Evolutionary conservation across 2,329 filamentous ascomycete genomes (phyloP).

Genomic region (Talaromyces sp.): DNA sequence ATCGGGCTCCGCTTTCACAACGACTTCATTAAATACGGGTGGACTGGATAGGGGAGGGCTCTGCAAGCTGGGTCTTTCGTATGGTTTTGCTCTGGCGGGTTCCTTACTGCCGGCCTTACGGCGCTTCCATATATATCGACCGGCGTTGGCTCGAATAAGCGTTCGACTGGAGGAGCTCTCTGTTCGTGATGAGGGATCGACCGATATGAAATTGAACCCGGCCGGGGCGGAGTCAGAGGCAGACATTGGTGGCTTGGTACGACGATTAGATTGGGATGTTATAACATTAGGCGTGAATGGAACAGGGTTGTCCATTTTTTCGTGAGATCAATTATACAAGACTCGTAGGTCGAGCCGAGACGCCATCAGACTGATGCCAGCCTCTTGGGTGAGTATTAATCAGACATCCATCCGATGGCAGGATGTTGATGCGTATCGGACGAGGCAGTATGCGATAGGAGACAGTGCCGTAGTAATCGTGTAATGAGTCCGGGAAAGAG

Average conservation of each 20-base stretch:
- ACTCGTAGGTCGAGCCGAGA: background rate
- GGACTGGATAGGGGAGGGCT: conserved; percentile 1
- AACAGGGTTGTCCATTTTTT: conserved; percentile 16
- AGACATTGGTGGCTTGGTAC: background rate
- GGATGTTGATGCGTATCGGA: background rate
- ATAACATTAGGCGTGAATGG: conserved; percentile 8
- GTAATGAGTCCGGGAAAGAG: background rate
- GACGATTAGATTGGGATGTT: background rate
- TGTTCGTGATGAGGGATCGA: conserved; percentile 18
- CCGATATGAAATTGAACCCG: conserved; percentile 19
- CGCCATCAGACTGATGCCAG: conserved; percentile 15
- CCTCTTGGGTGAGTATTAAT: background rate
- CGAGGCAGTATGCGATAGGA: background rate
- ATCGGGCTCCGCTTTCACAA: background rate
- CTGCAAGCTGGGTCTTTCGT: conserved; percentile 7
- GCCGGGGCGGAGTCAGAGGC: background rate
- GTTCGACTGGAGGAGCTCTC: conserved; percentile 21
- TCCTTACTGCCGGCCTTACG: conserved; percentile 17
- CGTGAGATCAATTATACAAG: background rate
- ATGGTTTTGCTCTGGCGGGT: conserved; percentile 13
- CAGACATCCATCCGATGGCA: conserved; percentile 1
- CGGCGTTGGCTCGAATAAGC: conserved; percentile 27
- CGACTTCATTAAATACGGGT: background rate
- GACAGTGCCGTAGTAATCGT: background rate
- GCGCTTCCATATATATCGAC: conserved; percentile 27